These are phyloP conservation scores for Pichia sp. DNA, from an alignment of 1,139 yeast genomes.

Conservation along the genomic window DNA sequence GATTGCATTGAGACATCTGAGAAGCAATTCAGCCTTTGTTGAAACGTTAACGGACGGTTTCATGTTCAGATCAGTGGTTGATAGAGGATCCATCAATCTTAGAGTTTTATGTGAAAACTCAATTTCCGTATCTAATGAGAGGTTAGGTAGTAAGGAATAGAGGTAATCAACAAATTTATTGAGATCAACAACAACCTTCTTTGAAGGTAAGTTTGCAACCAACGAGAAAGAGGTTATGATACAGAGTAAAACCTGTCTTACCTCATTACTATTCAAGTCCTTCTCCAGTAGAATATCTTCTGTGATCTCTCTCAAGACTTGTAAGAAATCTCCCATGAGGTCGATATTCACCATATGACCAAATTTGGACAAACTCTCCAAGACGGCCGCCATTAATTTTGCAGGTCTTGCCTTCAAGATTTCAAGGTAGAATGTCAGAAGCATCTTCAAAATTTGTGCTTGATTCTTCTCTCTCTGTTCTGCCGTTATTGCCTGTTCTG, in stretches of 20 bases:
- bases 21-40: slow-evolving; percentile 78
- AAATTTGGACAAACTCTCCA: slow-evolving; percentile 85
- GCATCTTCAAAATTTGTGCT: slow-evolving; percentile 70
- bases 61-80: slow-evolving; percentile 26
- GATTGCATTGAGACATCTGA: slow-evolving; percentile 70
- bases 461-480: slow-evolving; percentile 84
- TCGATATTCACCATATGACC: slow-evolving; percentile 93
- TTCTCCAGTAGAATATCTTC: slow-evolving; percentile 30
- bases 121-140: slow-evolving; percentile 73
- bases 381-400: slow-evolving; percentile 74
- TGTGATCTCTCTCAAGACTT: slow-evolving; percentile 72
- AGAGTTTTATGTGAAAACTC: slow-evolving; percentile 79
- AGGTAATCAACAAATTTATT: slow-evolving; percentile 69
- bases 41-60: slow-evolving; percentile 78
- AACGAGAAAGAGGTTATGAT: slow-evolving; percentile 87
- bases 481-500: slow-evolving; percentile 79
- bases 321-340: slow-evolving; percentile 83
- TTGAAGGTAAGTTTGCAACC: slow-evolving; percentile 63
- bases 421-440: slow-evolving; percentile 69
- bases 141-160: slow-evolving; percentile 56
- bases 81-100: slow-evolving; percentile 70
- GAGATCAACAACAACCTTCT: slow-evolving; percentile 58
- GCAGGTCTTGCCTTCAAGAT: slow-evolving; percentile 58
- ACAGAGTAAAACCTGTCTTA: slow-evolving; percentile 74
- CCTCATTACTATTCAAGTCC: slow-evolving; percentile 27